Conservation (phyloP, 768 basidiomycete genomes). For the Tubosaeta sp. region DNA sequence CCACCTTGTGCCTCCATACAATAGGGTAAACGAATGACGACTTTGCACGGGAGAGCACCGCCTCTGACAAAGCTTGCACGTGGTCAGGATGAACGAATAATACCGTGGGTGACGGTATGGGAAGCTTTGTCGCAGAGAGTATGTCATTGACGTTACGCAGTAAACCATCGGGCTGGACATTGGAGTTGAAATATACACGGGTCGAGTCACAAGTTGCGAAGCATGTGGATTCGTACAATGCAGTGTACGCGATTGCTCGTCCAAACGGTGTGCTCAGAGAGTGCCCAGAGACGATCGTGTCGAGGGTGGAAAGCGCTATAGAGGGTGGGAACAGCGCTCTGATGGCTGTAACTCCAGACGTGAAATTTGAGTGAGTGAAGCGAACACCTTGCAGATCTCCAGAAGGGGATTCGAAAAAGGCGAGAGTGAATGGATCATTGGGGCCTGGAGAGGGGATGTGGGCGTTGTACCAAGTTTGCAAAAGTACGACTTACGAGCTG, state of each 20-base stretch:
- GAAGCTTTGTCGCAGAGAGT: conserved; percentile 42
- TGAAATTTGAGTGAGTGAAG: conserved; percentile 80
- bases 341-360: conserved; percentile 81
- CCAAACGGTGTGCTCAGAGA: conserved; percentile 75
- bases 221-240: conserved; percentile 69
- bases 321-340: conserved; percentile 73
- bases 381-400: conserved; percentile 58
- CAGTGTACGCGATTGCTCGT: conserved; percentile 72
- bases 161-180: conserved; percentile 1
- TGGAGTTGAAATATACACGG: conserved; percentile 41
- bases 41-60: conserved; percentile 52
- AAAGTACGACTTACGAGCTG: conserved; percentile 46
- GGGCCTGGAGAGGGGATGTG: conserved; percentile 24
- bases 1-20: conserved; percentile 75
- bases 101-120: conserved; percentile 73
- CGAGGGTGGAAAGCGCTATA: conserved; percentile 61
- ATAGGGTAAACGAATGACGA: conserved; percentile 54
- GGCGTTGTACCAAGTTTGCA: background rate
- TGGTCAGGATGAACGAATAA: conserved; percentile 70
- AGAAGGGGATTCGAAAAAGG: conserved; percentile 53
- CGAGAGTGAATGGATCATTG: conserved; percentile 61
- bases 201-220: conserved; percentile 64
- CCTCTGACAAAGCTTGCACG: conserved; percentile 47
- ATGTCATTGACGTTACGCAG: conserved; percentile 44
- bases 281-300: conserved; percentile 75